Evolutionary conservation across 345 rosid genomes (phyloP).

Genomic region (Eucalyptus curtisii): DNA sequence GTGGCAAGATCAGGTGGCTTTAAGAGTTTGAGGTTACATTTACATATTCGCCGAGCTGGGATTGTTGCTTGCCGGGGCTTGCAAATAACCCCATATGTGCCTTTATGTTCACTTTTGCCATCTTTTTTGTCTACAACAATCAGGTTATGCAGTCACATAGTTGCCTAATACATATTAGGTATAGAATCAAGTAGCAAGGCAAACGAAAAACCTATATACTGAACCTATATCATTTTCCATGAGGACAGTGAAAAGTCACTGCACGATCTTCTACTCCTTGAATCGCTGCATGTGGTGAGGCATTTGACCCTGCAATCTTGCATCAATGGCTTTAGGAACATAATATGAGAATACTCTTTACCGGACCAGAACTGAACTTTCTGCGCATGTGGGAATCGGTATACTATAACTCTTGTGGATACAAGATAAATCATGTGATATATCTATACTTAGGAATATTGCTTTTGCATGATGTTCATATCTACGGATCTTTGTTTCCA

Average conservation of each 20-base stretch:
- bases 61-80: not conserved
- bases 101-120: not conserved
- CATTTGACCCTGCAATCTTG: not conserved
- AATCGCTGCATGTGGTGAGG: not conserved
- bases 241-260: not conserved
- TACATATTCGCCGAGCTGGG: not conserved
- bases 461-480: not conserved
- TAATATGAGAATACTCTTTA: not conserved
- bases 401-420: not conserved
- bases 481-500: not conserved
- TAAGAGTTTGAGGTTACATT: constrained; percentile 38
- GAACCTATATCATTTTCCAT: not conserved
- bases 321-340: not conserved
- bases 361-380: not conserved
- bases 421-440: not conserved
- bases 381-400: not conserved
- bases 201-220: not conserved
- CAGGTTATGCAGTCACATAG: not conserved
- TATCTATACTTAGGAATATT: not conserved
- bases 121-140: not conserved
- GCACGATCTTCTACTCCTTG: not conserved
- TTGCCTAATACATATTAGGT: not conserved
- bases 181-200: not conserved
- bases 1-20: constrained; percentile 93
- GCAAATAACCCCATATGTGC: not conserved